Evolutionary conservation across 1,284 basidiomycete species (phyloP).

Genomic region (Boletellus deceptivus): DNA sequence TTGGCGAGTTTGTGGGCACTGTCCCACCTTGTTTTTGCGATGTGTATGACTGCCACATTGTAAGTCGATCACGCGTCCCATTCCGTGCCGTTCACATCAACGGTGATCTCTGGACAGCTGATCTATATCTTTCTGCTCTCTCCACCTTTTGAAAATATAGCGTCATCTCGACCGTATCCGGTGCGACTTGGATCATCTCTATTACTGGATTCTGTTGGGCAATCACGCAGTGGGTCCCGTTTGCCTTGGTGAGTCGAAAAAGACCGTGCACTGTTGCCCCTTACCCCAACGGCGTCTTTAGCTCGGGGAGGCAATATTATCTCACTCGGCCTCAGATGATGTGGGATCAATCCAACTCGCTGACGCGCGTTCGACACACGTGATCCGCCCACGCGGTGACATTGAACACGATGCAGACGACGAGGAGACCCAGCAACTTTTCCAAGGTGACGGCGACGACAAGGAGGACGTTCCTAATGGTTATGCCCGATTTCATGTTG

Average conservation of each 20-base stretch:
- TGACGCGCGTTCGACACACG: constrained; percentile 35
- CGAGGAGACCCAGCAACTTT: constrained; percentile 21
- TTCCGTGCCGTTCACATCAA: constrained; percentile 11
- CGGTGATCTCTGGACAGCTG: constrained; percentile 12
- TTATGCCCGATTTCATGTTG: not conserved
- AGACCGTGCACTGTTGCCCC: constrained; percentile 23
- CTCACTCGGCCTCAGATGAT: constrained; percentile 45
- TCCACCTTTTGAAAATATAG: constrained; percentile 37
- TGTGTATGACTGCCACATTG: constrained; percentile 75
- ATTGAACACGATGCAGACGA: constrained; percentile 27
- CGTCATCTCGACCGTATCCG: constrained; percentile 58
- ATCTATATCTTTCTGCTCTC: constrained; percentile 8
- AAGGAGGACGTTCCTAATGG: constrained; percentile 4
- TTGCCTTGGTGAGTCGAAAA: constrained; percentile 56
- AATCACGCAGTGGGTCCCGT: constrained; percentile 78
- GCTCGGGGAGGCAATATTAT: constrained; percentile 73
- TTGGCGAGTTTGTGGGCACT: constrained; percentile 72
- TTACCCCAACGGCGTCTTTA: constrained; percentile 33
- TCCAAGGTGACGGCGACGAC: constrained; percentile 19
- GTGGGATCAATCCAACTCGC: constrained; percentile 45
- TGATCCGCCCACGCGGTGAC: constrained; percentile 21
- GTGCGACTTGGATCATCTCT: constrained; percentile 65
- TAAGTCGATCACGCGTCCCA: constrained; percentile 39
- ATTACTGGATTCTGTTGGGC: constrained; percentile 78
- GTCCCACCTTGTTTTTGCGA: constrained; percentile 67